Base-by-base conservation (phyloP, 2,329 filamentous ascomycete species). In the Aspergillus luchuensis region DNA sequence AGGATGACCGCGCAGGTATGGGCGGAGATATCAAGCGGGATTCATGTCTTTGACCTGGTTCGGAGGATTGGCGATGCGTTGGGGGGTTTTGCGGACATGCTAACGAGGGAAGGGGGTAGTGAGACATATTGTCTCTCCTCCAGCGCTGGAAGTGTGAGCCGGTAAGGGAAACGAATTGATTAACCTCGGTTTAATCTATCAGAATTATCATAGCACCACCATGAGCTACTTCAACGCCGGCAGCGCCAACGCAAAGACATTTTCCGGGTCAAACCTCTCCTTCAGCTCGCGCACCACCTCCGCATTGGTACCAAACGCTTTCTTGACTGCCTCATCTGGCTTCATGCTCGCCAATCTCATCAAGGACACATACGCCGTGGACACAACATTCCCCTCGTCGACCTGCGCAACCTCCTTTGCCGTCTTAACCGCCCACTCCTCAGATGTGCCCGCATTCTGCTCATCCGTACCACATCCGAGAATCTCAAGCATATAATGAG, bases 11-110 rank as follows among this genome's bases (percentile, higher is more conserved):
- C 71, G 8, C 67, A 62, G 28, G 54, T 75, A 21, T 76, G 74
- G 74, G 69, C 71, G 2, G 60, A 66, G 25, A 67, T 73, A 7
- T 71, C 71, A 54, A 69, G 72, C 45, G 73, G 73, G 1, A 0
- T 80, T 82, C 48, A 78, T 86, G 58, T 86, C n/a, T 67, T 63
- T 43, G 55, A 66, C 19, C 53, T 67, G 4, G 64, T 67, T 3
- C 55, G 54, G 4, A 49, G 62, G 45, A 65, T 66, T 23, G 63
- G 62, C 10, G 47, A 50, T 30, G 41, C 45, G 25, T 57, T 65
- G 47, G 47, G 39, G 13, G 56, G 43, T 2, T 61, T 63, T 48
- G 58, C 54, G 25, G 8, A 53, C 59, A 11, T 41, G 13, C n/a
- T 54, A 23, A 23, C 8, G 8, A 10, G 28, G 28, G 8, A 11